A percentile compares a stretch with the other conserved stretches of the same genome.
These are phyloP conservation scores for Picea mariana DNA, from an alignment of 83 land plant species.

Conservation along the genomic window DNA sequence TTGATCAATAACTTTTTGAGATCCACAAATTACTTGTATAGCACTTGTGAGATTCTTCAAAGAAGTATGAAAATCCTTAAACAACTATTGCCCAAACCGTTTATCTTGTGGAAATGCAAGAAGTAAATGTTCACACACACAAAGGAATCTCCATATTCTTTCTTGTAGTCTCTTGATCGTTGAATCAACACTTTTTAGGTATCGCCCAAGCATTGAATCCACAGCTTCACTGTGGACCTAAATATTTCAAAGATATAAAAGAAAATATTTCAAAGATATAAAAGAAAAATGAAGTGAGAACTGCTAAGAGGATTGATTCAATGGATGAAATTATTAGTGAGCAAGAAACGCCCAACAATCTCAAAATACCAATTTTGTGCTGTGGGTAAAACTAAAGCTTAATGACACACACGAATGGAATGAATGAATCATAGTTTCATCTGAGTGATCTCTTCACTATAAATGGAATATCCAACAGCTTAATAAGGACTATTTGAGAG, in stretches of 20 bases:
- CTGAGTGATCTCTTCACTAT: not conserved
- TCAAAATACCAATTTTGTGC: too few species aligned
- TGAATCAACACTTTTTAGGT: slow-evolving; percentile 84
- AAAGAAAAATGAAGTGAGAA: not conserved
- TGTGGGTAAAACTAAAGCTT: too few species aligned
- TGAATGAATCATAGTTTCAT: not conserved
- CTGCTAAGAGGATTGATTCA: not conserved
- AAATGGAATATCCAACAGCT: not conserved
- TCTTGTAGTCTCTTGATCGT: slow-evolving; percentile 76
- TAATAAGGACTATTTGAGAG: not conserved
- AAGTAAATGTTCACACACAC: too few species aligned
- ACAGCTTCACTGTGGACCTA: slow-evolving; percentile 87
- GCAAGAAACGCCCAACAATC: not conserved
- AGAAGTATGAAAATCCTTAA: too few species aligned
- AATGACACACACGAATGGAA: not conserved
- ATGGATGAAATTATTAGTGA: not conserved
- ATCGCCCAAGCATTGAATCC: slow-evolving; percentile 95
- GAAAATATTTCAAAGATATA: not conserved
- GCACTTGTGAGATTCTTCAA: slow-evolving; percentile 46
- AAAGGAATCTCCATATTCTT: slow-evolving; percentile 75
- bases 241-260: not conserved
- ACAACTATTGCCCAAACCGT: not conserved
- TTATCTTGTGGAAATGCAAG: slow-evolving; percentile 61
- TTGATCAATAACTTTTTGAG: slow-evolving; percentile 93
- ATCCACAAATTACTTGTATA: slow-evolving; percentile 78